These are phyloP conservation scores for Hyphopichia homilentoma DNA, from an alignment of 805 yeast species.

Conservation along the genomic window DNA sequence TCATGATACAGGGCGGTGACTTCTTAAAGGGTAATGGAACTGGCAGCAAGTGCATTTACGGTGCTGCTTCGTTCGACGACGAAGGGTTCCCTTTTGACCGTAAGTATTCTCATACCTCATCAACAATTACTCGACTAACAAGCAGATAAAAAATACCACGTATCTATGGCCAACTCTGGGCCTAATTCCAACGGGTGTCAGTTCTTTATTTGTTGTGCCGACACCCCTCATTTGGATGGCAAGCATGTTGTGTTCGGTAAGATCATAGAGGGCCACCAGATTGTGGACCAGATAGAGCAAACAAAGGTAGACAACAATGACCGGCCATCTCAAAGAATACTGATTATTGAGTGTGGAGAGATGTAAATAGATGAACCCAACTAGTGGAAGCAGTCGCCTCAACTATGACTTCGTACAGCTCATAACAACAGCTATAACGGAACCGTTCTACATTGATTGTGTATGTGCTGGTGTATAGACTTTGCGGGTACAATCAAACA, in stretches of 20 bases:
- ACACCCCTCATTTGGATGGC: conserved; percentile 87
- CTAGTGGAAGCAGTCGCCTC: too few species aligned
- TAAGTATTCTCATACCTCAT: conserved; percentile 9
- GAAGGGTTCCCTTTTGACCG: conserved; percentile 33
- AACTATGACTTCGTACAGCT: too few species aligned
- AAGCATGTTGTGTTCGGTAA: conserved; percentile 96
- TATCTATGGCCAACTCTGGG: conserved; percentile 56
- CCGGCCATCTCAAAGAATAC: conserved; percentile 10
- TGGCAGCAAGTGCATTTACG: conserved; percentile 41
- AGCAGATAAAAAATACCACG: conserved; percentile 18
- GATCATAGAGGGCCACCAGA: conserved; percentile 78
- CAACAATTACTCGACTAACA: conserved; percentile 3
- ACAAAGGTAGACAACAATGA: conserved; percentile 6
- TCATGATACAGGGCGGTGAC: conserved; percentile 47
- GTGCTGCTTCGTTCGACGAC: conserved; percentile 38
- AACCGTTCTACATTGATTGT: not conserved
- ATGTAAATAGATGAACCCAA: conserved; percentile 9
- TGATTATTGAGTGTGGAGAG: conserved; percentile 17
- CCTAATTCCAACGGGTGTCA: conserved; percentile 96
- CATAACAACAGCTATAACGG: not conserved
- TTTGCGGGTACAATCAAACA: too few species aligned
- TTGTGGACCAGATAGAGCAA: conserved; percentile 50
- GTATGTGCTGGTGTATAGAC: too few species aligned
- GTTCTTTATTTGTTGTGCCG: conserved; percentile 83
- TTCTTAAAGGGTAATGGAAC: conserved; percentile 42